Conservation (phyloP, 176 grass and related monocot genomes). For the Hordeum vulgare region DNA sequence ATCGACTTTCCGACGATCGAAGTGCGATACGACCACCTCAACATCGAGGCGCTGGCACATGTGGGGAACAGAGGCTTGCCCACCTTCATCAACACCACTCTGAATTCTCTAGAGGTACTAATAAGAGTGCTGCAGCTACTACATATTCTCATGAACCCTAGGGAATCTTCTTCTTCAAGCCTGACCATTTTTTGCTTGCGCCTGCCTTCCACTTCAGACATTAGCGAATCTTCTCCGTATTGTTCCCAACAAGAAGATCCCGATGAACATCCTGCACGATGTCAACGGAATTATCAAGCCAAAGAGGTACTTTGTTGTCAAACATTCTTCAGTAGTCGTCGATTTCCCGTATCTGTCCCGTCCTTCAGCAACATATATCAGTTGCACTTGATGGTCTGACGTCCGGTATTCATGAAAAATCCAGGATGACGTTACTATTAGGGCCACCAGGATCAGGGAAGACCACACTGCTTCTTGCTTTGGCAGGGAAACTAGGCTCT, state of each 20-base stretch:
- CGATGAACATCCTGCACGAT: constrained; percentile 48
- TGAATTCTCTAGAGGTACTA: constrained; percentile 48
- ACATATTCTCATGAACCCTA: neutral
- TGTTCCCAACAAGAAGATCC: constrained; percentile 45
- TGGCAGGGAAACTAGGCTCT: constrained; percentile 52
- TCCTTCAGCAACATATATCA: neutral
- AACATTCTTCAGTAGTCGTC: neutral
- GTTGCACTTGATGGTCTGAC: neutral
- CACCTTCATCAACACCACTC: constrained; percentile 45
- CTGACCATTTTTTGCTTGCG: neutral
- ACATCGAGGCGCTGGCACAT: constrained; percentile 39
- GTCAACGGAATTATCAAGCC: constrained; percentile 64
- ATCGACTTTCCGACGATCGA: constrained; percentile 52
- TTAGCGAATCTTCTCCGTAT: constrained; percentile 31
- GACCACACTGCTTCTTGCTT: constrained; percentile 50
- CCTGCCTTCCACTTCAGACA: constrained; percentile 8
- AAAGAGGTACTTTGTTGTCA: constrained; percentile 29
- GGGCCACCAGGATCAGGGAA: constrained; percentile 59
- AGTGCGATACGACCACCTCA: constrained; percentile 51
- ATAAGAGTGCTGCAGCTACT: neutral
- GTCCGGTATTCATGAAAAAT: neutral
- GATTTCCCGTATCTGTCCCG: neutral
- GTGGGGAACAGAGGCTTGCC: constrained; percentile 55
- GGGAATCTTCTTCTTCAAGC: neutral
- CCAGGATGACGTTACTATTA: constrained; percentile 61